A percentile compares a stretch with the other conserved stretches of the same genome.
Evolutionary conservation across 31 red algal genomes (phyloP).

Genomic region (Asparagopsis taxiformis): DNA sequence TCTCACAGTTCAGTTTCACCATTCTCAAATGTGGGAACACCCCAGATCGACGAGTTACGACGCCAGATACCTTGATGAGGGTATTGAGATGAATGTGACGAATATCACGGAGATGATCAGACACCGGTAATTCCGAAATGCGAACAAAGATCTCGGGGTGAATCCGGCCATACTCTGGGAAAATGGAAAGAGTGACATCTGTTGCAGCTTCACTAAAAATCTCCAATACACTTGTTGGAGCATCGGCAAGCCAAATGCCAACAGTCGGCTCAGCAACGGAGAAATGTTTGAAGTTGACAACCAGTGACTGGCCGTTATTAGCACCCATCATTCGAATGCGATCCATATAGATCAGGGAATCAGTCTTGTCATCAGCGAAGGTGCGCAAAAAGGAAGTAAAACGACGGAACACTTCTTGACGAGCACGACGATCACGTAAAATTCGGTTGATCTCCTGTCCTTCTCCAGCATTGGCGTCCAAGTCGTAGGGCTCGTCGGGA

Average conservation of each 20-base stretch:
- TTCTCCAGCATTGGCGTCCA: constrained; percentile 56
- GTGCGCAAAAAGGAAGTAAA: constrained; percentile 76
- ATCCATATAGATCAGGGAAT: constrained; percentile 84
- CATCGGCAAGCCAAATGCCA: constrained; percentile 96
- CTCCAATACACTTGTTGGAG: constrained; percentile 84
- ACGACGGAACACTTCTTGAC: constrained; percentile 67
- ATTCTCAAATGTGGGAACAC: constrained; percentile 94
- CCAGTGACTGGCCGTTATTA: constrained; percentile 84
- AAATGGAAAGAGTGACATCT: constrained; percentile 77
- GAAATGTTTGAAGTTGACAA: constrained; percentile 86
- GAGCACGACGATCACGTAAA: constrained; percentile 46
- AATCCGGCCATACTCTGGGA: constrained; percentile 79
- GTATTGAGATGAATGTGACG: constrained; percentile 98
- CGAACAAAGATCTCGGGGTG: constrained; percentile 95
- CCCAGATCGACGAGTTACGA: constrained; percentile 92
- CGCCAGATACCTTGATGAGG: constrained; percentile 93
- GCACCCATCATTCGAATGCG: constrained; percentile 88
- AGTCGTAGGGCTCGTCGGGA: constrained; percentile 55
- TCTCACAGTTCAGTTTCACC: constrained; percentile 88
- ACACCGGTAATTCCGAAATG: constrained; percentile 94
- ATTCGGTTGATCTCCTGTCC: constrained; percentile 57
- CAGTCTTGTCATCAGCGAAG: constrained; percentile 77
- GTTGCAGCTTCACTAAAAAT: constrained; percentile 93
- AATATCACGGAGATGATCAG: constrained; percentile 94
- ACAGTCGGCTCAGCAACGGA: constrained; percentile 78